These are phyloP conservation scores for Collariella sp. DNA, from an alignment of 495 filamentous ascomycete genomes.

Conservation along the genomic window DNA sequence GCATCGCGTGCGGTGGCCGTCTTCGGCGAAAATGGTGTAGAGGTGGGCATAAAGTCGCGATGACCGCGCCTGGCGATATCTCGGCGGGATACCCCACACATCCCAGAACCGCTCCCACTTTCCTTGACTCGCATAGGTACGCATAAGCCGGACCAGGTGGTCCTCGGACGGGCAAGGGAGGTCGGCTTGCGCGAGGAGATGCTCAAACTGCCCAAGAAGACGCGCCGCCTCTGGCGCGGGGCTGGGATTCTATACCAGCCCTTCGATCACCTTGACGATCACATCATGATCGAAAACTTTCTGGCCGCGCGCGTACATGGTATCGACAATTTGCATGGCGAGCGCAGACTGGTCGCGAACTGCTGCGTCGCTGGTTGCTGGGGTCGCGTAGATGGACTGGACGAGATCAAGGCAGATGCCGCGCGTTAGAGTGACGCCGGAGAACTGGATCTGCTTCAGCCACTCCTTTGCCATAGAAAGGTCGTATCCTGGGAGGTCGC, in stretches of 20 bases:
- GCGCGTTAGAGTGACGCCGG: conserved; percentile 26
- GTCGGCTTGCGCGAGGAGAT: conserved; percentile 18
- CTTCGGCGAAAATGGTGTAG: conserved; percentile 44
- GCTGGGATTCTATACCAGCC: conserved; percentile 8
- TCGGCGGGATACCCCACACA: conserved; percentile 49
- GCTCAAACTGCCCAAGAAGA: conserved; percentile 21
- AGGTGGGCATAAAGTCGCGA: conserved; percentile 48
- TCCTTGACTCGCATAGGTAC: conserved; percentile 28
- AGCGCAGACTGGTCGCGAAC: conserved; percentile 20
- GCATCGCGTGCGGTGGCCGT: conserved; percentile 37
- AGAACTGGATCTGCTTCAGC: conserved; percentile 23
- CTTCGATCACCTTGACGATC: conserved; percentile 33
- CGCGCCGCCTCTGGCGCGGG: conserved; percentile 4
- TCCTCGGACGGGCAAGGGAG: conserved; percentile 42
- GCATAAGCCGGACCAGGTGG: conserved; percentile 41
- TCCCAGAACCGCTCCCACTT: conserved; percentile 54
- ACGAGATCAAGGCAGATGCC: conserved; percentile 27
- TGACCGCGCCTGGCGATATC: conserved; percentile 42
- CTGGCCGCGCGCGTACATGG: conserved; percentile 33
- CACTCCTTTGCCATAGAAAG: conserved; percentile 9
- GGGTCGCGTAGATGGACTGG: conserved; percentile 24
- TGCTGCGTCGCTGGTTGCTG: conserved; percentile 1
- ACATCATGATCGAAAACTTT: conserved; percentile 31
- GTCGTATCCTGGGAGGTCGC: background rate
- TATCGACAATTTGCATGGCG: conserved; percentile 27